phyloP scores from a whole-genome alignment of 495 filamentous ascomycete genomes.

The Penicillium egyptiacum region DNA sequence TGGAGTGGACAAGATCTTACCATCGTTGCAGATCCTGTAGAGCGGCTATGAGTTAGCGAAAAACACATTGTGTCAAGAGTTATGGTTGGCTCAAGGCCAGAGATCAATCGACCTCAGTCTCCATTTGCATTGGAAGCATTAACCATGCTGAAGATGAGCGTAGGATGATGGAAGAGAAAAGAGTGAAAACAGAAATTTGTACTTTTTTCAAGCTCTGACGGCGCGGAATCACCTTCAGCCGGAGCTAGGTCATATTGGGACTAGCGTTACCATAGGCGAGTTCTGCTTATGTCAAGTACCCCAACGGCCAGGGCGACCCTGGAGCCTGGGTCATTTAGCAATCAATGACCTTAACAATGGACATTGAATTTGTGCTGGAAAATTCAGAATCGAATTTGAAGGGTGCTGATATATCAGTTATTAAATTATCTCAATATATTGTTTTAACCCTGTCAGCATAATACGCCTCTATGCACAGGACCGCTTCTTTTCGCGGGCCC shows the following conservation, averaged over 20 bases:
- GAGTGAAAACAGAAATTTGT: constrained; percentile 23
- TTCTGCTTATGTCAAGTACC: constrained; percentile 7
- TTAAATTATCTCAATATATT: background rate
- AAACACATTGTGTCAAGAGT: background rate
- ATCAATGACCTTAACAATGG: no score
- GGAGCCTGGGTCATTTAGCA: background rate
- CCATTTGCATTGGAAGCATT: constrained; percentile 20
- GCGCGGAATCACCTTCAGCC: constrained; percentile 15
- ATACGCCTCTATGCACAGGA: constrained; percentile 1
- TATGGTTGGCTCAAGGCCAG: constrained; percentile 3
- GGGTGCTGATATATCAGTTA: background rate
- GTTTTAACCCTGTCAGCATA: background rate
- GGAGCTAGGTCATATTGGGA: constrained; percentile 2
- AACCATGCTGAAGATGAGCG: constrained; percentile 20
- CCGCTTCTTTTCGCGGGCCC: constrained; percentile 21
- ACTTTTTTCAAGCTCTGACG: constrained; percentile 28
- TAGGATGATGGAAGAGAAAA: constrained; percentile 21
- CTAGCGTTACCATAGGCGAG: constrained; percentile 8
- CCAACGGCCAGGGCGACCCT: background rate
- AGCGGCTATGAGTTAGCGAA: background rate
- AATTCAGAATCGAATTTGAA: no score
- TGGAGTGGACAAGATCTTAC: constrained; percentile 19
- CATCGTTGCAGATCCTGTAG: constrained; percentile 13
- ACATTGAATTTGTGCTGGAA: background rate
- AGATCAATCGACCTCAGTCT: background rate